These are phyloP conservation scores for Mycena sanguinolenta DNA, from an alignment of 768 basidiomycete genomes.

Conservation along the genomic window DNA sequence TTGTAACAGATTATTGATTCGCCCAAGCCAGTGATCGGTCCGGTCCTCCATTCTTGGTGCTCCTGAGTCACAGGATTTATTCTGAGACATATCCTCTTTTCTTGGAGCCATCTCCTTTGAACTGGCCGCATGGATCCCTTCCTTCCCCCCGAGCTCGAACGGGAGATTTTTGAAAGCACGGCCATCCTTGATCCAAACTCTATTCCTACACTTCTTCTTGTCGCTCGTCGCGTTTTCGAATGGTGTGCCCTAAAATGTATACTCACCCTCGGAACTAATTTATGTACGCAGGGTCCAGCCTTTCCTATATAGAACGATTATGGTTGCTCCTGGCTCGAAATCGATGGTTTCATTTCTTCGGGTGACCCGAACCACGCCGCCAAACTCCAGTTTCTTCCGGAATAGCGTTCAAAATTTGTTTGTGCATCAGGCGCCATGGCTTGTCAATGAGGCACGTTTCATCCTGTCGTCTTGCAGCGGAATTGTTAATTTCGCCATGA, in stretches of 20 bases:
- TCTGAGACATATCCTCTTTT: not conserved
- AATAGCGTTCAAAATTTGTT: constrained; percentile 21
- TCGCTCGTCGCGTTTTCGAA: constrained; percentile 18
- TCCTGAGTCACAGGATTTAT: not conserved
- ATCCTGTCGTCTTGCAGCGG: constrained; percentile 12
- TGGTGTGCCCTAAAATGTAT: not conserved
- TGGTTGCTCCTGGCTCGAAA: constrained; percentile 6
- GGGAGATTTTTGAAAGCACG: constrained; percentile 20
- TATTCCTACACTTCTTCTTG: constrained; percentile 15
- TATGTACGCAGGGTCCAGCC: constrained; percentile 27
- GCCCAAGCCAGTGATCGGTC: not conserved
- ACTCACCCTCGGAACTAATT: too few species aligned
- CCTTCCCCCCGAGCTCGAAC: constrained; percentile 18
- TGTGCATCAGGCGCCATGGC: constrained; percentile 9
- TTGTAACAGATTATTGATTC: too few species aligned
- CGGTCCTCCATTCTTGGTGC: not conserved
- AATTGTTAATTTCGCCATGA: constrained; percentile 20
- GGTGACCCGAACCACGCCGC: not conserved
- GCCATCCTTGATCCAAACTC: constrained; percentile 1
- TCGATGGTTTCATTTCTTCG: constrained; percentile 3
- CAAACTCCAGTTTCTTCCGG: constrained; percentile 10
- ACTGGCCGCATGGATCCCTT: not conserved
- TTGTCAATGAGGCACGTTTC: constrained; percentile 3
- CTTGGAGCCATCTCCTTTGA: not conserved
- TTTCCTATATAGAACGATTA: constrained; percentile 8